phyloP scores from a whole-genome alignment of 2,329 filamentous ascomycete genomes.

The Pseudogymnoascus sp. region DNA sequence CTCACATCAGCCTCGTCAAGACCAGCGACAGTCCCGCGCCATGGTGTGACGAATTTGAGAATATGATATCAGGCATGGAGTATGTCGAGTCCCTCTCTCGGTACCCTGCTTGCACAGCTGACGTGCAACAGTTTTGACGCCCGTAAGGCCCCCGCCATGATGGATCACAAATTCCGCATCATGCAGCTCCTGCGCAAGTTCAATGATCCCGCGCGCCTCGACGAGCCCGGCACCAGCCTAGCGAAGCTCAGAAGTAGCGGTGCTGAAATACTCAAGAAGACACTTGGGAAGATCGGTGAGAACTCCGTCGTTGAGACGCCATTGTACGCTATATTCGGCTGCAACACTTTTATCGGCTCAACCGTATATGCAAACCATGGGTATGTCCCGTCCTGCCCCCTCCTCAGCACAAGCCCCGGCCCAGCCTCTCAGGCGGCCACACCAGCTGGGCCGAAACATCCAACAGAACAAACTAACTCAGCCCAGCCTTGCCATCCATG shows the following conservation, averaged over 20 bases:
- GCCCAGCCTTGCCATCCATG: constrained; percentile 19
- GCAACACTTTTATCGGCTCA: constrained; percentile 19
- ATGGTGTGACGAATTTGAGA: constrained; percentile 19
- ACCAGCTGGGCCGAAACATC: neutral
- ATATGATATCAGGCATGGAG: constrained; percentile 23
- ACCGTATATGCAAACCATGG: constrained; percentile 19
- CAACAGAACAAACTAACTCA: constrained; percentile 5
- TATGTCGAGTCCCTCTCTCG: constrained; percentile 8
- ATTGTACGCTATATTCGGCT: constrained; percentile 21
- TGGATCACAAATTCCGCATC: constrained; percentile 13
- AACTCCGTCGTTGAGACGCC: constrained; percentile 18
- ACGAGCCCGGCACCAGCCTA: constrained; percentile 15
- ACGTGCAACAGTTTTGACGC: neutral
- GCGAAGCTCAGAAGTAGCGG: constrained; percentile 15
- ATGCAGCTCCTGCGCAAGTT: constrained; percentile 14
- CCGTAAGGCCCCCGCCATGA: constrained; percentile 11
- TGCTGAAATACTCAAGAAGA: constrained; percentile 13
- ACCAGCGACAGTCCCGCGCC: constrained; percentile 10
- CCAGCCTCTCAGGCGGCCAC: neutral
- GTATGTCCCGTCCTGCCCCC: constrained; percentile 12
- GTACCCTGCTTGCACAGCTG: neutral
- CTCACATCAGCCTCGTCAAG: constrained; percentile 7
- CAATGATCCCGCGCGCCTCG: constrained; percentile 17
- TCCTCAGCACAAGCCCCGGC: neutral
- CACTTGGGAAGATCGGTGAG: constrained; percentile 17